Evolutionary conservation across 176 grass and related monocot species (phyloP), one percentile per base, ranked within the genome.

Genomic region (Elymus sibiricus): DNA sequence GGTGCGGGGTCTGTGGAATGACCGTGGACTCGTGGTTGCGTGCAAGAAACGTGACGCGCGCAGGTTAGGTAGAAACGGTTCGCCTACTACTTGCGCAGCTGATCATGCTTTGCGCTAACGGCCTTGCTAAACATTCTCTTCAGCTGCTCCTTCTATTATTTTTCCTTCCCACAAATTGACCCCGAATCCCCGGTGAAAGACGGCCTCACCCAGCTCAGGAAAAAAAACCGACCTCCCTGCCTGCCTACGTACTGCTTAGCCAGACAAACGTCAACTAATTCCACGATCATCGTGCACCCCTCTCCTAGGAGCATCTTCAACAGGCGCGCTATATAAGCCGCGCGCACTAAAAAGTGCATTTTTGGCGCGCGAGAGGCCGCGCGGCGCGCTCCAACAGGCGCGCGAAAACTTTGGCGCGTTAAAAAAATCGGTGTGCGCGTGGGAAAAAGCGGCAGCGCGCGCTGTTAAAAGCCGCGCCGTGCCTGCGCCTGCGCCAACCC

Each of bases 171-270:
- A 9, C 43, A 64, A 59, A 83, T 27, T 9, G 58, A 32, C 5
- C 6, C 6, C 1, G 69, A 15, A 0, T 17, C 15, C 1, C 15
- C 47, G 12, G 1, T 0, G 15, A 47, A 47, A 15, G 5, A 15
- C 44, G 44, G 15, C 47, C 24, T 24, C 39, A n/a, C n/a, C n/a
- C n/a, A n/a, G n/a, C n/a, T n/a, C n/a, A n/a, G n/a, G n/a, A n/a
- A 5, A 35, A 35, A 35, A 3, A 35, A 35, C 34, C 34, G 34
- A 35, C 34, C 34, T 17, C 31, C 7, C 34, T 51, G 39, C 67
- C 26, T 27, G 35, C 51, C 43, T 14, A 83, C 79, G 88, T 4
- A 11, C 7, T 83, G 79, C 88, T 87, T 79, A 83, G 74, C 32
- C 26, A 37, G 26, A 59, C 15, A 79, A 21, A 73, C 79, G 84